Evolutionary conservation across 228 moss, liverwort and hornwort genomes (phyloP), one percentile per base, ranked within the genome.

Genomic region (Sphagnum fallax): DNA sequence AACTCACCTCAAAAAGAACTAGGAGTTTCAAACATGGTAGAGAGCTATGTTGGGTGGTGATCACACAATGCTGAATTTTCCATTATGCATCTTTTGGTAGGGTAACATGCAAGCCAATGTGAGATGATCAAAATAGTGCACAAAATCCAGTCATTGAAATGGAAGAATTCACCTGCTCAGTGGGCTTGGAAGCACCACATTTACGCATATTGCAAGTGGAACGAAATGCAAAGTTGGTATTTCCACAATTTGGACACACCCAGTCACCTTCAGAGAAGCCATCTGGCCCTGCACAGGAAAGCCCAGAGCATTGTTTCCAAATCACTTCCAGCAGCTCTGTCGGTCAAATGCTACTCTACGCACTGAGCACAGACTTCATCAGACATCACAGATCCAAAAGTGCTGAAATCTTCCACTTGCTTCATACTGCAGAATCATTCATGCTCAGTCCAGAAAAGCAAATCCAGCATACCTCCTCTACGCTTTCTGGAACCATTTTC

Each of bases 171-270:
- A 87, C 87, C 80, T 75, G 81, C 75, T 98, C 98, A 48, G 90
- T 87, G 63, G 98, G 98, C 75, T 98, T 98, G n/a, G 90, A 86
- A 64, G 98, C 87, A 72, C 98, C 98, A 67, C 98, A 98, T 76
- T 98, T 98, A 51, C 98, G 85, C 98, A 98, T 98, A 70, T 98
- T 98, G 76, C 98, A 98, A 52, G 98, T 98, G 53, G 98, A 94
- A 70, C 98, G 85, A 55, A 98, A 98, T n/a, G 98, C 98, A 70
- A 98, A 98, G 69, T 98, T 98, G 47, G 98, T 94, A 57, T 98
- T 98, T 13, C 98, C 98, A 88, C 98, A 98, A 70, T 98, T 98
- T 0, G 90, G 94, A 76, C 98, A 98, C 52, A 94, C 82, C 98
- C 98, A 98, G 68, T 98, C 98, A 70, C 98, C 98, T 68, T 98